Evolutionary conservation across 2,329 filamentous ascomycete species (phyloP).

Genomic region (Paraphoma sp.): DNA sequence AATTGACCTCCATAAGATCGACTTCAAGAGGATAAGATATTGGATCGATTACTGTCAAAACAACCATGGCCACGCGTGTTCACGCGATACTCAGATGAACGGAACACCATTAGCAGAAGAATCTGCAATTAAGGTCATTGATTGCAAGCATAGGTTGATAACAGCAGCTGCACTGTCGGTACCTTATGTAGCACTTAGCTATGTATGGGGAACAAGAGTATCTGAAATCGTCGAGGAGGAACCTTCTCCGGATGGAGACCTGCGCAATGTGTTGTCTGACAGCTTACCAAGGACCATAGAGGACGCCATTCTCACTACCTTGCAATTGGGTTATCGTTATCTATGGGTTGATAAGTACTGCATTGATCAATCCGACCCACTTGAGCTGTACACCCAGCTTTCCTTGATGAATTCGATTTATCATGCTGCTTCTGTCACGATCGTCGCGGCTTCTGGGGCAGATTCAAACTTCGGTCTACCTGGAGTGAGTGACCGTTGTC

Average conservation of each 20-base stretch:
- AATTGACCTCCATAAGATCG: no score
- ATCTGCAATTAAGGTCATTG: not conserved
- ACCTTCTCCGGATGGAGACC: not conserved
- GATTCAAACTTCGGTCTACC: slow-evolving; percentile 18
- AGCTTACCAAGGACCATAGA: slow-evolving; percentile 1
- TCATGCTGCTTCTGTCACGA: slow-evolving; percentile 9
- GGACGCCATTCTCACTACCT: not conserved
- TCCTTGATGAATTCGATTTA: slow-evolving; percentile 17
- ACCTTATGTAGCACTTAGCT: not conserved
- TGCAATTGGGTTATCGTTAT: slow-evolving; percentile 3
- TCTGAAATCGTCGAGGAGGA: not conserved
- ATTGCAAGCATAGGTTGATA: not conserved
- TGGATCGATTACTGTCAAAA: not conserved
- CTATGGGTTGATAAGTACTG: slow-evolving; percentile 12
- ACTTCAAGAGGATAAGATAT: no score
- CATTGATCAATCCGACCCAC: not conserved
- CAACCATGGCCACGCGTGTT: not conserved
- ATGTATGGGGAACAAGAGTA: not conserved
- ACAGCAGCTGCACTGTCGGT: not conserved
- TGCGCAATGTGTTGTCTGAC: not conserved
- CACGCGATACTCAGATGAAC: not conserved
- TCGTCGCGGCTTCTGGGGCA: slow-evolving; percentile 16
- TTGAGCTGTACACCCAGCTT: slow-evolving; percentile 1
- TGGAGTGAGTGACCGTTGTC: not conserved
- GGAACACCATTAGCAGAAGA: not conserved